Evolutionary conservation across 1,284 basidiomycete species (phyloP), one percentile per base, ranked within the genome.

Genomic region (Microbotryum violaceum): DNA sequence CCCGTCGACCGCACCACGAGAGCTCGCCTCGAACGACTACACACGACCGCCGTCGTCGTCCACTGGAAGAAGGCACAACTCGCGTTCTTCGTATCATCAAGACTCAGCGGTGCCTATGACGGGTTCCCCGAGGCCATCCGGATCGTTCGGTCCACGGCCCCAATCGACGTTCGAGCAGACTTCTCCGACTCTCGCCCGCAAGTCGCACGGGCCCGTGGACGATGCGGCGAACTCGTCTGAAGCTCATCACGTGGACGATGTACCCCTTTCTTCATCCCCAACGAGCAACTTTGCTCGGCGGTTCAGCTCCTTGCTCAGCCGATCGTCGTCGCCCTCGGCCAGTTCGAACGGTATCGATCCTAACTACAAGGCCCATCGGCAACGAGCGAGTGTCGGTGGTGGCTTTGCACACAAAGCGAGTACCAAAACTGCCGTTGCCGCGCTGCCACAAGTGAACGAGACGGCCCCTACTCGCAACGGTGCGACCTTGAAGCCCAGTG

Each of bases 401-500:
- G 87, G 27, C 83, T 85, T 7, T 83, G 86, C 61, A 87, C 90
- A 10, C 60, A 64, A 65, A 42, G 56, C 66, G 9, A 53, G 58
- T 37, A 62, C 48, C 47, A 70, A 69, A 60, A 67, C 63, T 27
- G 61, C 67, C 18, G 68, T 63, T 0, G 62, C 67, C 12, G 62
- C 70, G 9, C 57, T 72, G 1, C 71, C 71, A 7, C 71, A 70
- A 61, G 71, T 72, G n/a, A 56, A 51, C 21, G 71, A 71, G 44
- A 42, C 37, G 6, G 4, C 37, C 12, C 12, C 37, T 6, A 4
- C 55, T 57, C 49, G 49, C 55, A 57, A 33, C 53, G 42, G 18
- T 27, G 48, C 53, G 53, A 47, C 27, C 23, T 45, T 62, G 3
- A 53, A 54, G 1, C 56, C 65, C 8, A 54, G 54, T 25, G 65